Base-by-base conservation (phyloP, 2,329 filamentous ascomycete genomes). In the Blastomyces gilchristii region DNA sequence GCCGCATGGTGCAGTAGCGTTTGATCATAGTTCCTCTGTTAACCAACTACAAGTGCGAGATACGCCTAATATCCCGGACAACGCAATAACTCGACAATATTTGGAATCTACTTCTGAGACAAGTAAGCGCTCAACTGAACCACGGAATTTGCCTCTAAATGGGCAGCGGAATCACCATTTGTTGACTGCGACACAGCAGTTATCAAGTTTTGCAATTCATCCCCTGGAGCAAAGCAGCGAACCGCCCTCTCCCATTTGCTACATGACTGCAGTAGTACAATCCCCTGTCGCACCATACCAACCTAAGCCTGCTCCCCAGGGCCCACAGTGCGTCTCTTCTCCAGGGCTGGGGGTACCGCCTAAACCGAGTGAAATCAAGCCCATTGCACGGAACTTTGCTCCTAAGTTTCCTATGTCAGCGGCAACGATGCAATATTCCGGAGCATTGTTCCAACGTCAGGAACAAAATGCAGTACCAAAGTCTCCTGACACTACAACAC, bases 381-480 rank as follows among this genome's bases (percentile, higher is more conserved):
- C 34, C 11, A 37, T 25, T 39, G 37, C 31, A 6, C 37, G 1
- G n/a, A 22, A 37, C 11, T 7, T 25, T 25, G 22, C 25, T 45
- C 54, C 62, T 16, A 63, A 63, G 53, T 60, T 67, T 58, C 65
- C 66, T 2, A 61, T 53, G 5, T 60, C 63, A 16, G 65, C 66
- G 47, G 65, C 66, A 43, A 65, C 66, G 22, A 62, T 57, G 64
- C 67, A 68, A 41, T 68, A 68, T 64, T 62, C 60, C 14, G 50
- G 50, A 43, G 14, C 37, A 57, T 22, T 43, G 6, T 57, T 57
- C 37, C 8, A 57, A 22, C 28, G 18, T 11, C 57, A 59, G 57
- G 41, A 37, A 41, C 34, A 59, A 49, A 43, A 34, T 5, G 25
- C 31, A 12, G 43, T 11, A 22, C 25, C 57, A 22, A 25, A n/a